These are phyloP conservation scores for Blastobotrys persicus DNA, from an alignment of 1,139 yeast genomes.

Conservation along the genomic window DNA sequence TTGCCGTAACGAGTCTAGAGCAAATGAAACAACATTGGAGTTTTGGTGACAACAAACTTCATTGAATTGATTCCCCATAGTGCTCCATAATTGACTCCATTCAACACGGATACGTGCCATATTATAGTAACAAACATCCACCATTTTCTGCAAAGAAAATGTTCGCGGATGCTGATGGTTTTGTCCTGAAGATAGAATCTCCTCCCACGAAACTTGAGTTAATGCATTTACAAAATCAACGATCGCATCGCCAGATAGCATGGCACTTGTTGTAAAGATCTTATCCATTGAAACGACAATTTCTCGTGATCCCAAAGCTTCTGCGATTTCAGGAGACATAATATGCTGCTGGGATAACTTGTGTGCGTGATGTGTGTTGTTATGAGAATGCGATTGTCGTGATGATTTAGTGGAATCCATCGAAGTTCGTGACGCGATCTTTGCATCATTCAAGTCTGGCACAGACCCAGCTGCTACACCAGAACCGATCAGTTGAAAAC, in stretches of 20 bases:
- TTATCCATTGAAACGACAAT: constrained; percentile 82
- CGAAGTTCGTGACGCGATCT: constrained; percentile 50
- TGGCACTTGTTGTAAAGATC: constrained; percentile 80
- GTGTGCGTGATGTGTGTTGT: constrained; percentile 4
- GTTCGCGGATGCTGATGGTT: constrained; percentile 83
- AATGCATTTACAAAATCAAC: constrained; percentile 83
- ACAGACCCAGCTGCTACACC: constrained; percentile 83
- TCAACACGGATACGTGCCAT: constrained; percentile 95
- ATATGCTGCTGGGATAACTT: neutral
- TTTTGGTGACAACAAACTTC: constrained; percentile 80
- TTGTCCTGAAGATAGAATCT: constrained; percentile 83
- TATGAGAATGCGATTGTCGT: neutral
- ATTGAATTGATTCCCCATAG: constrained; percentile 88
- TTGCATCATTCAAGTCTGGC: constrained; percentile 82
- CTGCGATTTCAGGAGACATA: constrained; percentile 54
- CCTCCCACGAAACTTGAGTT: constrained; percentile 84
- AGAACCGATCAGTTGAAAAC: constrained; percentile 82
- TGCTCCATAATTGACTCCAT: constrained; percentile 95
- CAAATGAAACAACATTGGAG: constrained; percentile 77
- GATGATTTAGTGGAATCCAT: constrained; percentile 44
- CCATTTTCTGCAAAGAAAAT: constrained; percentile 90
- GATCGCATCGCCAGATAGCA: constrained; percentile 78
- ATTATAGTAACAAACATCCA: constrained; percentile 95
- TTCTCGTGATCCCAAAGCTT: constrained; percentile 66
- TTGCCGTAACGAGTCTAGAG: constrained; percentile 91